Evolutionary conservation across 805 yeast genomes (phyloP).

Genomic region (Metschnikowia borealis): DNA sequence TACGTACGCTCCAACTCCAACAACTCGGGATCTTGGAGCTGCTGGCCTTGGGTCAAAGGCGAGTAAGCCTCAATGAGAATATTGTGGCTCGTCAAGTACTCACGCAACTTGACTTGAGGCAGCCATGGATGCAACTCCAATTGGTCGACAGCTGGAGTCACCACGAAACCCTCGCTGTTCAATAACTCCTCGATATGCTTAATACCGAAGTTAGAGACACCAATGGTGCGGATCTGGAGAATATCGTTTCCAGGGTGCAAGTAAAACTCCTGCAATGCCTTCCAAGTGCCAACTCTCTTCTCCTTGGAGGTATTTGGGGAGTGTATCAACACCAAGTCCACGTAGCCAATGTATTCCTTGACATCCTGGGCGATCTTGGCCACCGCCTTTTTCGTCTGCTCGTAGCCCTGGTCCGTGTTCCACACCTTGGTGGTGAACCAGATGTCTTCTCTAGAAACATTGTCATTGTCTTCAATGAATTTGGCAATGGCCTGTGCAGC

Average conservation of each 20-base stretch:
- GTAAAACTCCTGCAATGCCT: conserved; percentile 71
- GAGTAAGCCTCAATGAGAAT: conserved; percentile 73
- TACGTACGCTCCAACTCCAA: conserved; percentile 46
- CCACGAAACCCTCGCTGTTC: conserved; percentile 47
- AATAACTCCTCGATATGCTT: conserved; percentile 59
- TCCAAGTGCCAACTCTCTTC: conserved; percentile 58
- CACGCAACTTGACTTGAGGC: conserved; percentile 60
- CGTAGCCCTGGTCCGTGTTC: conserved; percentile 37
- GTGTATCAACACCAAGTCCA: conserved; percentile 44
- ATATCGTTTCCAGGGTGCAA: conserved; percentile 43
- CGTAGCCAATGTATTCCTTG: conserved; percentile 32
- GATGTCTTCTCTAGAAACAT: conserved; percentile 28
- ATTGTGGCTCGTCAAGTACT: conserved; percentile 51
- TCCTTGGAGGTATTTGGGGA: conserved; percentile 44
- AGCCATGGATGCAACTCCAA: conserved; percentile 85
- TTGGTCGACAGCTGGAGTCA: conserved; percentile 68
- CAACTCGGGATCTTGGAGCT: conserved; percentile 53
- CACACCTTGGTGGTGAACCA: conserved; percentile 37
- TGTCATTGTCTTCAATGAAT: conserved; percentile 44
- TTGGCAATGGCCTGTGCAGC: conserved; percentile 55
- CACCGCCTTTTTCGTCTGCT: conserved; percentile 55
- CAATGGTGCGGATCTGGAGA: conserved; percentile 61
- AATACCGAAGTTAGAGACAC: conserved; percentile 72
- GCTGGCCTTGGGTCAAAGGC: conserved; percentile 66
- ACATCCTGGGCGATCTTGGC: conserved; percentile 50